phyloP scores from a whole-genome alignment of 441 rosid species.

The Metrosideros polymorpha region DNA sequence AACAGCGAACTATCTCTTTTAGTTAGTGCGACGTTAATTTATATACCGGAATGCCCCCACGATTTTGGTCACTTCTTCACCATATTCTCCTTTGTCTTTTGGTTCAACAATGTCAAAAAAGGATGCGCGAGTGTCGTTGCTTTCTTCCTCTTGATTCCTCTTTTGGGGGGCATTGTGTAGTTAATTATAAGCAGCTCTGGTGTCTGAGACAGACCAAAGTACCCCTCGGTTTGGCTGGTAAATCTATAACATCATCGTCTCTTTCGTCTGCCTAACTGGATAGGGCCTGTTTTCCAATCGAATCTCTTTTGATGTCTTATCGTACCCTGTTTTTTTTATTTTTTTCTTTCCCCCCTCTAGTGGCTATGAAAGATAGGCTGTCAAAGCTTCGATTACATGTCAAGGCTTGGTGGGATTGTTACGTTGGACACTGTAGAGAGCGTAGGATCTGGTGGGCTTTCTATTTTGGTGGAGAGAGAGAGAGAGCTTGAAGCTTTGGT shows the following conservation, averaged over 20 bases:
- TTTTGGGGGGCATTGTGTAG: not conserved
- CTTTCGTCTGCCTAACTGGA: not conserved
- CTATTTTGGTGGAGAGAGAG: not conserved
- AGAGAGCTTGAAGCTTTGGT: not conserved
- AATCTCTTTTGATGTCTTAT: not conserved
- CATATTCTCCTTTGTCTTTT: not conserved
- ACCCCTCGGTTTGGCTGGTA: not conserved
- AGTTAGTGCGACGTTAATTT: not conserved
- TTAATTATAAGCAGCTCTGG: not conserved
- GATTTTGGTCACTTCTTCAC: not conserved
- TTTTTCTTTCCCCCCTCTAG: not conserved
- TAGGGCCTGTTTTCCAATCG: not conserved
- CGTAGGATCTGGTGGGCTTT: not conserved
- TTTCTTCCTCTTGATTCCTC: not conserved
- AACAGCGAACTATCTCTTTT: not conserved
- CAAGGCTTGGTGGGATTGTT: not conserved
- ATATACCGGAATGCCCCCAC: not conserved
- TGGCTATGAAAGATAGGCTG: not conserved
- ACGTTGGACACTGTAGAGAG: not conserved
- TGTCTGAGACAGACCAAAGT: not conserved
- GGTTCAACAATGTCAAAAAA: not conserved
- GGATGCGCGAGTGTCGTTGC: not conserved
- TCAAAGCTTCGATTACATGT: not conserved
- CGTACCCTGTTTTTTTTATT: not conserved
- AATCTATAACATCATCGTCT: not conserved